Evolutionary conservation across 2,329 filamentous ascomycete genomes (phyloP).

Genomic region (Trichoderma koningiopsis): DNA sequence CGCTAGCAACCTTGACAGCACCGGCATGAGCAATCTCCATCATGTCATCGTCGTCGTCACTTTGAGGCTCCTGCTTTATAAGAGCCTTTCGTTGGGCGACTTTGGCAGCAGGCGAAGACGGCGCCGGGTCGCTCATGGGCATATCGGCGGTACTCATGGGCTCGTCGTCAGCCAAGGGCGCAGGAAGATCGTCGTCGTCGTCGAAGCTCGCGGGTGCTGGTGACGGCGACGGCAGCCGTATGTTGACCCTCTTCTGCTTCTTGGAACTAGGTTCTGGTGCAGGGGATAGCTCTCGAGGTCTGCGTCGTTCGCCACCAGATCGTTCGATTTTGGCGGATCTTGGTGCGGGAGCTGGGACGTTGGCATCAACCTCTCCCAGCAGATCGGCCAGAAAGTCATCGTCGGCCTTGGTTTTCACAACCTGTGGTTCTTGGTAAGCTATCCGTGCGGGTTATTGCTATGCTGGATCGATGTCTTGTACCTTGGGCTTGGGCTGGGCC

Average conservation of each 20-base stretch:
- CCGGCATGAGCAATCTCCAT: slow-evolving; percentile 85
- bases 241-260: slow-evolving; percentile 57
- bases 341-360: slow-evolving; percentile 58
- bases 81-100: slow-evolving; percentile 71
- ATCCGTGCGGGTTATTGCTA: not conserved
- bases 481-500: slow-evolving; percentile 77
- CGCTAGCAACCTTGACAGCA: slow-evolving; percentile 65
- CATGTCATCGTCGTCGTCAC: slow-evolving; percentile 77
- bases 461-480: slow-evolving; percentile 40
- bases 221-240: slow-evolving; percentile 47
- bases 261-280: slow-evolving; percentile 59
- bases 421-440: slow-evolving; percentile 47
- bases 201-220: slow-evolving; percentile 46
- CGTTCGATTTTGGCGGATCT: slow-evolving; percentile 64
- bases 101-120: slow-evolving; percentile 84
- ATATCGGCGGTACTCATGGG: slow-evolving; percentile 49
- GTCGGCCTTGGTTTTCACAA: slow-evolving; percentile 80
- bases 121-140: slow-evolving; percentile 83
- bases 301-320: slow-evolving; percentile 70
- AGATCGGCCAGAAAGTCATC: slow-evolving; percentile 83
- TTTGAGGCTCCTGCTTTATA: slow-evolving; percentile 52
- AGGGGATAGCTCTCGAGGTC: slow-evolving; percentile 78
- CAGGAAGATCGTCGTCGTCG: slow-evolving; percentile 57
- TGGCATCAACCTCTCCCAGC: slow-evolving; percentile 84
- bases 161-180: slow-evolving; percentile 65